phyloP scores from a whole-genome alignment of 108 stramenopile species.

The Conticribra guillardii region DNA sequence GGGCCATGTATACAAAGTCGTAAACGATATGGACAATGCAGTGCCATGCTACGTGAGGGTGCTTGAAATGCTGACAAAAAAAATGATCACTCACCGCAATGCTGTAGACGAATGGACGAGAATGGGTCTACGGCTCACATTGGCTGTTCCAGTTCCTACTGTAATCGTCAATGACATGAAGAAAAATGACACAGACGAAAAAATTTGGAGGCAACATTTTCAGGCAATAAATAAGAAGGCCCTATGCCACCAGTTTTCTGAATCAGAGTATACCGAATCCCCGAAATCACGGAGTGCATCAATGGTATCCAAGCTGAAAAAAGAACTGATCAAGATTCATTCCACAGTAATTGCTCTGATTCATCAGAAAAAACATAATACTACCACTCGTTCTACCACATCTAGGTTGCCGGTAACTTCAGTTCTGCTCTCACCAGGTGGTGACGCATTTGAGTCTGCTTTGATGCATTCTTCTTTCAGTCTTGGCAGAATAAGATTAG shows the following conservation, averaged over 20 bases:
- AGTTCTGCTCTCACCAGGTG: conserved; percentile 15
- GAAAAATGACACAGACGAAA: conserved; percentile 9
- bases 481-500: conserved; percentile 26
- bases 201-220: conserved; percentile 24
- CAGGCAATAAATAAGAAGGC: conserved; percentile 41
- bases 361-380: conserved; percentile 24
- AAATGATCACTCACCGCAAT: conserved; percentile 11
- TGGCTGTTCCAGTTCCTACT: conserved; percentile 35
- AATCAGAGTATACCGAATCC: conserved; percentile 4
- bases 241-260: conserved; percentile 35
- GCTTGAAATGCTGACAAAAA: conserved; percentile 26
- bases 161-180: conserved; percentile 30
- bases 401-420: conserved; percentile 17
- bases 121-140: conserved; percentile 27
- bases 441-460: conserved; percentile 31
- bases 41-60: conserved; percentile 45
- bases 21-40: conserved; percentile 40
- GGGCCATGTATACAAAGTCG: conserved; percentile 38
- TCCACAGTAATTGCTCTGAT: conserved; percentile 29
- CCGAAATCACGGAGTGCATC: conserved; percentile 1
- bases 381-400: background rate
- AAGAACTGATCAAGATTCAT: conserved; percentile 38
- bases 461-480: conserved; percentile 34
- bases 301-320: conserved; percentile 22
- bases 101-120: conserved; percentile 28